These are phyloP conservation scores for Barnettozyma sucrosica DNA, from an alignment of 805 yeast genomes.

Conservation along the genomic window DNA sequence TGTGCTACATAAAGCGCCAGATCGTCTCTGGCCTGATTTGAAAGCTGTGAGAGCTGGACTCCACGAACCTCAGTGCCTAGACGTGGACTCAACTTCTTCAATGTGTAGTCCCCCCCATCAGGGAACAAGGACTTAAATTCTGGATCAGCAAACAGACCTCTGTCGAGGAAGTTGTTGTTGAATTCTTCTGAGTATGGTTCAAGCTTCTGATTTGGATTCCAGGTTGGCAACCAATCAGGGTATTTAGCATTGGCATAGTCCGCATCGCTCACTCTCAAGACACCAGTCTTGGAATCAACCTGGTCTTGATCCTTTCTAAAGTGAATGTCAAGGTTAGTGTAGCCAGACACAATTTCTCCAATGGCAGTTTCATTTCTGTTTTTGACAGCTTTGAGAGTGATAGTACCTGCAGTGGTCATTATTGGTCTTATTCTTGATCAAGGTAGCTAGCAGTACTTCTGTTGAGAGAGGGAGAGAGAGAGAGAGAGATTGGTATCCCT, in stretches of 20 bases:
- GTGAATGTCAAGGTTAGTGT: slow-evolving; percentile 34
- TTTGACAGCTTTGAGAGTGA: slow-evolving; percentile 11
- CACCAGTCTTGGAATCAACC: slow-evolving; percentile 39
- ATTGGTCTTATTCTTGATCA: not conserved
- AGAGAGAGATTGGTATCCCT: not conserved
- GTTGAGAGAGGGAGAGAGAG: too few species aligned
- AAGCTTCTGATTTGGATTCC: slow-evolving; percentile 55
- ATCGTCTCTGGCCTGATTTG: slow-evolving; percentile 56
- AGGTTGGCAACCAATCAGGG: slow-evolving; percentile 62
- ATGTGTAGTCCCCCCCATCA: slow-evolving; percentile 21
- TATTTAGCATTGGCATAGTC: slow-evolving; percentile 32
- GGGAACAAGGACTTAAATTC: slow-evolving; percentile 46
- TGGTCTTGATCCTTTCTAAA: slow-evolving; percentile 48
- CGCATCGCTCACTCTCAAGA: slow-evolving; percentile 38
- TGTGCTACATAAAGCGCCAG: slow-evolving; percentile 63
- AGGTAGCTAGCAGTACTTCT: not conserved
- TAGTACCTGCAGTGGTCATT: slow-evolving; percentile 12
- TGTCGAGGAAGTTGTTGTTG: slow-evolving; percentile 43
- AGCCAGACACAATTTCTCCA: slow-evolving; percentile 8
- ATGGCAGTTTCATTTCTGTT: not conserved
- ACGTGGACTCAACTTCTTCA: slow-evolving; percentile 54
- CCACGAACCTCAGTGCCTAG: slow-evolving; percentile 61
- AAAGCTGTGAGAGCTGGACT: slow-evolving; percentile 51
- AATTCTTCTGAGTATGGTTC: slow-evolving; percentile 46
- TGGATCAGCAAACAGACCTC: slow-evolving; percentile 67